Conservation (phyloP, 495 filamentous ascomycete species). For the Penicillium riverlandense region DNA sequence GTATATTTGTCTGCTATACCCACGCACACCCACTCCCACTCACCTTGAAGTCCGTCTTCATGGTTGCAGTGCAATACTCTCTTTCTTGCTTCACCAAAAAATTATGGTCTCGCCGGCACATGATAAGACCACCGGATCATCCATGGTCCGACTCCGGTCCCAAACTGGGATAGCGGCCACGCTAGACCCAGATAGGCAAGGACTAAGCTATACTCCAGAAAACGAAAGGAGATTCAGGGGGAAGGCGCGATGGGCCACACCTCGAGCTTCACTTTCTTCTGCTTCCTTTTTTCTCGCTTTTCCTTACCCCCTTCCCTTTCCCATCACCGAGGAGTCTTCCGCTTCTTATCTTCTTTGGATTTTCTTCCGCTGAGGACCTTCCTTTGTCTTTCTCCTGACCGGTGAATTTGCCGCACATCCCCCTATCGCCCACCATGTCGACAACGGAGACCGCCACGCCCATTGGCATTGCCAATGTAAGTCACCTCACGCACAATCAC, state of each 20-base stretch:
- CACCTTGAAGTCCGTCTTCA: slow-evolving; percentile 97
- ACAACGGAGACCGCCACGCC: slow-evolving; percentile 81
- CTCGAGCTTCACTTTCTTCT: slow-evolving; percentile 1
- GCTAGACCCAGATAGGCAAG: slow-evolving; percentile 23
- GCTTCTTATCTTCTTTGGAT: slow-evolving; percentile 8
- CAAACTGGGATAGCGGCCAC: slow-evolving; percentile 5
- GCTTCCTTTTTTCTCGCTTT: slow-evolving; percentile 16
- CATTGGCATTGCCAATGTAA: slow-evolving; percentile 98
- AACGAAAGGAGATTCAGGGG: slow-evolving; percentile 32
- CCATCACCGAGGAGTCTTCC: slow-evolving; percentile 10
- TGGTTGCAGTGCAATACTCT: slow-evolving; percentile 33
- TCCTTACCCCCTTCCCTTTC: slow-evolving; percentile 4
- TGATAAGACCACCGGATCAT: slow-evolving; percentile 24
- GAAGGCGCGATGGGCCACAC: slow-evolving; percentile 15
- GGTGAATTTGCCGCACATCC: slow-evolving; percentile 7
- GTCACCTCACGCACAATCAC: slow-evolving; percentile 13
- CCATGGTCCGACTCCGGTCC: slow-evolving; percentile 12
- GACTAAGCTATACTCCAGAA: slow-evolving; percentile 27
- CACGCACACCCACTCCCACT: background rate
- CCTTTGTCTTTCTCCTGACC: too few species aligned
- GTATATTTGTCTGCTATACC: background rate
- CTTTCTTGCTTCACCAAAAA: slow-evolving; percentile 23
- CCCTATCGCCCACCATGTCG: slow-evolving; percentile 52
- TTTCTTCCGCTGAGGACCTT: slow-evolving; percentile 1
- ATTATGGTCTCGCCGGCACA: slow-evolving; percentile 10